Percentiles rank a stretch among this genome's conserved stretches.
phyloP scores from a whole-genome alignment of 768 basidiomycete species.

The Amanita pallidorosea region DNA sequence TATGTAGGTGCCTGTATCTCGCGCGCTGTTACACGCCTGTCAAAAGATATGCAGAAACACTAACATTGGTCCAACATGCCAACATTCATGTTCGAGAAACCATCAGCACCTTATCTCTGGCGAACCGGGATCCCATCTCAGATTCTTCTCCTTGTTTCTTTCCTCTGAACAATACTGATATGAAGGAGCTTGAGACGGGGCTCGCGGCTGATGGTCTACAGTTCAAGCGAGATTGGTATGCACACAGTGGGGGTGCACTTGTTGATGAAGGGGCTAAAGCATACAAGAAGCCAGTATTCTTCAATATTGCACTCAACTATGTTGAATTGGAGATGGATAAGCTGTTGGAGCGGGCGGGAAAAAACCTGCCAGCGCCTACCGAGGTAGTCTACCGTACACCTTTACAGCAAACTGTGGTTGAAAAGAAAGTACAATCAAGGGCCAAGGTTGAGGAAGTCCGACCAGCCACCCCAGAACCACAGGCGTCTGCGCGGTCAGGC shows the following conservation, averaged over 20 bases:
- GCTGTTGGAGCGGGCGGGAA: constrained; percentile 62
- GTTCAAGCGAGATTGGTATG: constrained; percentile 71
- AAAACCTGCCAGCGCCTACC: constrained; percentile 22
- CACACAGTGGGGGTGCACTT: constrained; percentile 57
- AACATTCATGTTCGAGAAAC: constrained; percentile 69
- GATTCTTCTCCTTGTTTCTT: constrained; percentile 39
- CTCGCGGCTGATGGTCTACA: constrained; percentile 35
- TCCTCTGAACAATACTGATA: constrained; percentile 30
- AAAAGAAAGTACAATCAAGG: constrained; percentile 39
- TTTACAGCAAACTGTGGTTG: constrained; percentile 16
- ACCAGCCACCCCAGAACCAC: constrained; percentile 39
- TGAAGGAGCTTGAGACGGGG: constrained; percentile 42
- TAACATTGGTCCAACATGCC: constrained; percentile 62
- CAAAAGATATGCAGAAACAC: constrained; percentile 63
- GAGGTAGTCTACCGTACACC: constrained; percentile 14
- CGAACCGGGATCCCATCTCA: constrained; percentile 35
- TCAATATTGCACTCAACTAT: constrained; percentile 91
- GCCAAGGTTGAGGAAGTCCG: constrained; percentile 47
- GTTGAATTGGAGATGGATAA: constrained; percentile 78
- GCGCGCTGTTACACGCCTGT: constrained; percentile 62
- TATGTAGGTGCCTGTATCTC: constrained; percentile 58
- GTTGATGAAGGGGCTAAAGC: constrained; percentile 29
- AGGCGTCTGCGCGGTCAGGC: constrained; percentile 36
- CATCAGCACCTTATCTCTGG: constrained; percentile 36
- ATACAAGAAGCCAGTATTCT: constrained; percentile 82